Evolutionary conservation across 495 filamentous ascomycete genomes (phyloP).

Genomic region (Staphylotrichum longicolle): DNA sequence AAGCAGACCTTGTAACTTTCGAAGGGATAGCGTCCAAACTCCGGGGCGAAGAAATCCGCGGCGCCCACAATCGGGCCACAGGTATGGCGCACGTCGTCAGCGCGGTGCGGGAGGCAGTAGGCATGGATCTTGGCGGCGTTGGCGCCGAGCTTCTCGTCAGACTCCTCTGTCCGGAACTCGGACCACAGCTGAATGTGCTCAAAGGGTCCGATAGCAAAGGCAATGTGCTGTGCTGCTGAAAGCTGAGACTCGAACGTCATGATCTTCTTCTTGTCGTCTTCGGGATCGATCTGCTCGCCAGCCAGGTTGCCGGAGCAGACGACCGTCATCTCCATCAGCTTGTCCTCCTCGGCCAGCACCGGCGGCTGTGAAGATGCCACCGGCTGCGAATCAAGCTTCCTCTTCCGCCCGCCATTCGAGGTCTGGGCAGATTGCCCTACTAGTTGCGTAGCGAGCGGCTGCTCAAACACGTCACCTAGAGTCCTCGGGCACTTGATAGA

Average conservation of each 20-base stretch:
- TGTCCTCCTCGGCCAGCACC: slow-evolving; percentile 68
- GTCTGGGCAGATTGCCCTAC: slow-evolving; percentile 2
- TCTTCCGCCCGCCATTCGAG: slow-evolving; percentile 32
- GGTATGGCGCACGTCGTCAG: slow-evolving; percentile 76
- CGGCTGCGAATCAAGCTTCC: slow-evolving; percentile 35
- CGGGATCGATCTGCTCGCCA: slow-evolving; percentile 72
- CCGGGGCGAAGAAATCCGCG: slow-evolving; percentile 80
- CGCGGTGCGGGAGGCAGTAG: slow-evolving; percentile 82
- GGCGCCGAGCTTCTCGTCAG: slow-evolving; percentile 82
- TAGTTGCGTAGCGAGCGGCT: slow-evolving; percentile 35
- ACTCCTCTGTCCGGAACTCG: slow-evolving; percentile 82
- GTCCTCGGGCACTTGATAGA: slow-evolving; percentile 81
- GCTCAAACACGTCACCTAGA: slow-evolving; percentile 74
- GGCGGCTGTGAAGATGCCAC: slow-evolving; percentile 28
- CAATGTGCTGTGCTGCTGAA: slow-evolving; percentile 78
- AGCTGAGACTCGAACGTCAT: slow-evolving; percentile 72
- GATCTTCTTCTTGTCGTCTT: slow-evolving; percentile 74
- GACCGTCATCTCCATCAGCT: slow-evolving; percentile 79
- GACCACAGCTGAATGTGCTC: slow-evolving; percentile 81
- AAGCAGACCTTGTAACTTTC: slow-evolving; percentile 88
- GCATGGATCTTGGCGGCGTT: slow-evolving; percentile 82
- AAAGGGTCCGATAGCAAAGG: slow-evolving; percentile 91
- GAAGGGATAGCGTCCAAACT: slow-evolving; percentile 83
- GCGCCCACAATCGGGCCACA: slow-evolving; percentile 59
- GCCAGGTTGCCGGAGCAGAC: slow-evolving; percentile 85